Conservation (phyloP, 2,329 filamentous ascomycete species). For the Fusarium verrucosum region DNA sequence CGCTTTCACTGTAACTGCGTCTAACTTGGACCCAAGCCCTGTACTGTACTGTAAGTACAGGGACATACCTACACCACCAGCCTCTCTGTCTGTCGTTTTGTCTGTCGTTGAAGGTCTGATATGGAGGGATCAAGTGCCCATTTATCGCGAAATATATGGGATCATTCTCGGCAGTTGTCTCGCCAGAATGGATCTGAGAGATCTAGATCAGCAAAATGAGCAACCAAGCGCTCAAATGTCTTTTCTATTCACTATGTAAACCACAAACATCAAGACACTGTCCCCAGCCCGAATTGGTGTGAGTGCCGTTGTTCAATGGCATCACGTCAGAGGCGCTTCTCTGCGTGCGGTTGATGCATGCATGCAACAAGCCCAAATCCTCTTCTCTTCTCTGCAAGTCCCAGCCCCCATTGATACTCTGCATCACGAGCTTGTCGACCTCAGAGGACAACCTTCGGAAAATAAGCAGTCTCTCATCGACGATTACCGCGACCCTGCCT, state of each 20-base stretch:
- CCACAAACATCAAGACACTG: neutral
- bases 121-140: neutral
- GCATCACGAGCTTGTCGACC: conserved; percentile 32
- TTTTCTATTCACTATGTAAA: neutral
- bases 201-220: neutral
- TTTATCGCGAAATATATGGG: neutral
- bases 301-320: conserved; percentile 1
- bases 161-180: neutral
- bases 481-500: conserved; percentile 14
- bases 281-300: conserved; percentile 1
- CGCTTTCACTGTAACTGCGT: conserved; percentile 44
- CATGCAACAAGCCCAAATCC: conserved; percentile 19
- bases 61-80: conserved; percentile 34
- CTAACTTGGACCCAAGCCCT: conserved; percentile 33
- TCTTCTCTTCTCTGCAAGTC: conserved; percentile 19
- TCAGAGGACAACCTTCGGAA: neutral
- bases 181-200: neutral
- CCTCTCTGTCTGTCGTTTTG: too few relatives aligned
- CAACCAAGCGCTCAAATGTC: neutral
- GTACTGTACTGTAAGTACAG: conserved; percentile 44
- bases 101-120: neutral
- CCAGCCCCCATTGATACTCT: conserved; percentile 30
- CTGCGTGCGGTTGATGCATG: conserved; percentile 35
- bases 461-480: conserved; percentile 30
- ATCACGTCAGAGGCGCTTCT: conserved; percentile 35